Conservation (phyloP, 2,329 filamentous ascomycete species). For the Xylariaceae sp. region DNA sequence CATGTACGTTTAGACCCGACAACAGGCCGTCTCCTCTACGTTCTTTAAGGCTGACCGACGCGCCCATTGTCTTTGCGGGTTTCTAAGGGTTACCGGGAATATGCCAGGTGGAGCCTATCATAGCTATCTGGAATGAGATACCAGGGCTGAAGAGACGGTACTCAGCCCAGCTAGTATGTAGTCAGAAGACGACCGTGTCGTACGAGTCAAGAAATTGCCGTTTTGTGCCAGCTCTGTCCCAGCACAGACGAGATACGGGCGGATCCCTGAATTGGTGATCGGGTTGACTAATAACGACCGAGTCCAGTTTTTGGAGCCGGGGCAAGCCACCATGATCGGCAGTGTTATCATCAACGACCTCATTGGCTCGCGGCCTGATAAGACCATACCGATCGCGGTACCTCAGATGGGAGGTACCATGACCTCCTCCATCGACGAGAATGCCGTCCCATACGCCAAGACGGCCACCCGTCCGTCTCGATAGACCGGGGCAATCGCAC, state of each 20-base stretch:
- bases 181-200: neutral
- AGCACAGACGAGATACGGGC: too few species aligned
- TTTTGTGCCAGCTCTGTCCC: neutral
- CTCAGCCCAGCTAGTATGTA: too few species aligned
- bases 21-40: neutral
- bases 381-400: neutral
- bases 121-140: neutral
- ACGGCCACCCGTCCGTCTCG: too few species aligned
- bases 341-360: too few species aligned
- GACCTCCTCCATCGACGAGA: too few species aligned
- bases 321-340: too few species aligned
- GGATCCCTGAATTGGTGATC: slow-evolving; percentile 3
- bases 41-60: neutral
- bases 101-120: neutral
- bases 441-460: too few species aligned
- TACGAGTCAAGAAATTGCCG: neutral
- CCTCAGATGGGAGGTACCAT: neutral
- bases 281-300: slow-evolving; percentile 3
- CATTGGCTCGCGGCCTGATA: slow-evolving; percentile 1
- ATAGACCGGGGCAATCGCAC: too few species aligned
- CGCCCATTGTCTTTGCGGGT: neutral
- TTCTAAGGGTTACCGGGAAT: neutral
- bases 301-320: neutral
- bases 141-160: neutral
- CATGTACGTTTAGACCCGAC: neutral